Evolutionary conservation across 768 basidiomycete genomes (phyloP), one percentile per base, ranked within the genome.

Genomic region (Cyclocybe cylindracea): DNA sequence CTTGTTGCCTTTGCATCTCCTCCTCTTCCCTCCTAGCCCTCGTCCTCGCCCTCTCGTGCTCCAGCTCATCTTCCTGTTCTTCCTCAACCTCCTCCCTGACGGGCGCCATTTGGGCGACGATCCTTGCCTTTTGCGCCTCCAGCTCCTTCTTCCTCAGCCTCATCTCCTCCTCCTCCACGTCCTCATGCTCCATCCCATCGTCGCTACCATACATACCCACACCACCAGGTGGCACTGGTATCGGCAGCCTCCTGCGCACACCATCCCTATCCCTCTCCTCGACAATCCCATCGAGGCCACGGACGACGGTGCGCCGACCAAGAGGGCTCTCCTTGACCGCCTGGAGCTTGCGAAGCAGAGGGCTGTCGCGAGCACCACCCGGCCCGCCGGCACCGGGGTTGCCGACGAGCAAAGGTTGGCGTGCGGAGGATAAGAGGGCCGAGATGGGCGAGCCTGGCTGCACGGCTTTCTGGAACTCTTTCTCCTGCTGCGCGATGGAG

Each of bases 361-460:
- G 68, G n/a, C 55, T 63, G 41, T 67, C 64, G 42, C 61, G 74
- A 7, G 58, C 58, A 44, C 50, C 48, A 32, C 53, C 46, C 46
- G 54, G 56, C 47, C 48, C 41, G 18, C 53, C 42, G 52, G 55
- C 55, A 39, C 48, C 53, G 11, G 64, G 58, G 29, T 70, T 78
- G 14, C 78, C 78, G 70, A 94, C 88, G 44, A 96, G 73, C 37
- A 97, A 75, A 0, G 94, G 94, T 67, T 94, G 91, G 51, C 88
- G 79, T 5, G 94, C 94, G 2, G 92, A 94, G 59, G 83, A 88
- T 60, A 99, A 79, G 44, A 99, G 72, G 2, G 91, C 92, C 29
- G 91, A 91, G 53, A 99, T 95, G 0, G 97, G 97, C 55, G 89
- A 91, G 39, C 91, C 94, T 5, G 95, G 96, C 64, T 94, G 92